A percentile compares a stretch with the other conserved stretches of the same genome.
phyloP scores from a whole-genome alignment of 2,329 filamentous ascomycete species.

The Pestalotiopsis sp. region DNA sequence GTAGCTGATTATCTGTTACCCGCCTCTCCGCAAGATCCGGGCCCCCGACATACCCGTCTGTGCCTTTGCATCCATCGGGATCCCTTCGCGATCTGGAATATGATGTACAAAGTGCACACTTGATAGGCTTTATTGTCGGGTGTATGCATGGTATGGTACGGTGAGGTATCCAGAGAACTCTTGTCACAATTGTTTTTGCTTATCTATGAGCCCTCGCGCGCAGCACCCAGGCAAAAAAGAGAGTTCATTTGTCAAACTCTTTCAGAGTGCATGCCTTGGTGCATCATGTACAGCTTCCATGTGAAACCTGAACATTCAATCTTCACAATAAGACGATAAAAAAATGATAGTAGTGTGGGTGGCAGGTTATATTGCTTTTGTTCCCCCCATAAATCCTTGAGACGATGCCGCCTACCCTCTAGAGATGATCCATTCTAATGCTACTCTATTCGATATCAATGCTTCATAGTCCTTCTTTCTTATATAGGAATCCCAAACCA shows the following conservation, averaged over 20 bases:
- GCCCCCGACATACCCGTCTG: background rate
- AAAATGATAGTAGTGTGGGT: background rate
- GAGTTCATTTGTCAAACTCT: no score
- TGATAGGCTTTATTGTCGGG: no score
- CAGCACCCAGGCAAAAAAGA: no score
- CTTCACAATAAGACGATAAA: background rate
- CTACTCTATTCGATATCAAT: slow-evolving; percentile 3
- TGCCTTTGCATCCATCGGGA: background rate
- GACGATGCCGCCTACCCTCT: background rate
- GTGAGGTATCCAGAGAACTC: no score
- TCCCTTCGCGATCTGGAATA: background rate
- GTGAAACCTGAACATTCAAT: background rate
- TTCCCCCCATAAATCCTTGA: background rate
- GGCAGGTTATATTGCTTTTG: background rate
- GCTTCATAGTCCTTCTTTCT: background rate
- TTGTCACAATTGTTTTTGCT: no score
- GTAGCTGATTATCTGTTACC: background rate
- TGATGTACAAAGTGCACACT: no score
- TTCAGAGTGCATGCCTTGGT: background rate
- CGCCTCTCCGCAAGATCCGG: background rate
- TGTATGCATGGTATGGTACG: no score
- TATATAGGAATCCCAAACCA: background rate
- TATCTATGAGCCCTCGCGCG: no score
- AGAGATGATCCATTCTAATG: background rate
- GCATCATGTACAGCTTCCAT: background rate